Conservation (phyloP, 2,329 filamentous ascomycete species). For the Metarhizium rileyi region DNA sequence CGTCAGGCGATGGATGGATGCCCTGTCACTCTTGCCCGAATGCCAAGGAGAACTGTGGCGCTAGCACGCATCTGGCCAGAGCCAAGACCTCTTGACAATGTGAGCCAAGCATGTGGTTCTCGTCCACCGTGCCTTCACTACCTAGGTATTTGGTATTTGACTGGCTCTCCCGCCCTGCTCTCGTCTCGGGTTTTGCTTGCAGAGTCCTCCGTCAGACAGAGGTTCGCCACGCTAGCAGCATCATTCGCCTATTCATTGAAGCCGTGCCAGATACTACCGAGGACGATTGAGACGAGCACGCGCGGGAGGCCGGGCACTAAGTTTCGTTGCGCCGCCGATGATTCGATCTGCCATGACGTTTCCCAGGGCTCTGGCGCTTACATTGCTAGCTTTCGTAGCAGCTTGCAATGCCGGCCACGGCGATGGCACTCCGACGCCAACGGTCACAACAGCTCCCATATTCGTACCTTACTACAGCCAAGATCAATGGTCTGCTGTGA, state of each 20-base stretch:
- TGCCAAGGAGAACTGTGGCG: not conserved
- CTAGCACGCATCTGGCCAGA: slow-evolving; percentile 4
- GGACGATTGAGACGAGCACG: not conserved
- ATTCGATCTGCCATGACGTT: not conserved
- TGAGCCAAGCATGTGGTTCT: slow-evolving; percentile 1
- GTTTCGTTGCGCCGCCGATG: not conserved
- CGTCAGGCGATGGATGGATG: too few relatives aligned
- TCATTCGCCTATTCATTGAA: not conserved
- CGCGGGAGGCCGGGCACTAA: not conserved
- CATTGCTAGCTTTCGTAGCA: slow-evolving; percentile 10
- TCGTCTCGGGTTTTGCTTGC: not conserved
- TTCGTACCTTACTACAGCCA: slow-evolving; percentile 34
- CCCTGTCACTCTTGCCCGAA: not conserved
- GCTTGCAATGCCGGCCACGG: slow-evolving; percentile 8
- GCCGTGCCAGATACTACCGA: not conserved
- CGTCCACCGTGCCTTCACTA: slow-evolving; percentile 3
- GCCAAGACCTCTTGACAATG: slow-evolving; percentile 4
- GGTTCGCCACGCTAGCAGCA: not conserved
- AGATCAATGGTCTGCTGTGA: slow-evolving; percentile 33
- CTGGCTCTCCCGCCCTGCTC: not conserved
- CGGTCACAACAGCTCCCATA: slow-evolving; percentile 32
- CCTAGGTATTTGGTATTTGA: not conserved
- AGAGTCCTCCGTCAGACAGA: not conserved
- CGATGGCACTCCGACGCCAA: slow-evolving; percentile 10
- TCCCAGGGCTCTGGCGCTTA: slow-evolving; percentile 7